phyloP scores from a whole-genome alignment of 768 basidiomycete species.

The Candolleomyces efflorescens region DNA sequence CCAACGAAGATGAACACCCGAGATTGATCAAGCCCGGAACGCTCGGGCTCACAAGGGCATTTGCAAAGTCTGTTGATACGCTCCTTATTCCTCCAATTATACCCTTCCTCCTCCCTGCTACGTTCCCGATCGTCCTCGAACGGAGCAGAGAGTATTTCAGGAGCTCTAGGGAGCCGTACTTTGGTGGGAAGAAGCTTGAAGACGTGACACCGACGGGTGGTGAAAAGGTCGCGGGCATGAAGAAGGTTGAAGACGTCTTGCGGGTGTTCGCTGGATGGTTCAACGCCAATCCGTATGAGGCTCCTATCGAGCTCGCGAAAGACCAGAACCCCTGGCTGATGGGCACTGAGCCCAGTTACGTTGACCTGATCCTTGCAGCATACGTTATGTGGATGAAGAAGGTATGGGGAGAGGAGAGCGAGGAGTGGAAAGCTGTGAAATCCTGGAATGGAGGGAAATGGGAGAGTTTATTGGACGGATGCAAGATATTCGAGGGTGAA shows the following conservation, averaged over 20 bases:
- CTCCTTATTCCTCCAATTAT: background rate
- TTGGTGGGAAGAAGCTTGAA: background rate
- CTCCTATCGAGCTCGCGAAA: background rate
- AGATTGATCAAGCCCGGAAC: background rate
- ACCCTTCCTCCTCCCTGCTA: background rate
- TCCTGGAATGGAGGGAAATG: slow-evolving; percentile 18
- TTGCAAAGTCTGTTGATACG: background rate
- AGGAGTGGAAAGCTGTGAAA: slow-evolving; percentile 15
- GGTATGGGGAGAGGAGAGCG: slow-evolving; percentile 14
- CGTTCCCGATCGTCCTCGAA: background rate
- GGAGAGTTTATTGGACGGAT: slow-evolving; percentile 8
- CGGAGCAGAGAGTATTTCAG: slow-evolving; percentile 1
- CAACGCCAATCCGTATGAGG: background rate
- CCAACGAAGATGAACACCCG: slow-evolving; percentile 7
- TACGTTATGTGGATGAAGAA: slow-evolving; percentile 6
- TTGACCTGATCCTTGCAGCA: slow-evolving; percentile 8
- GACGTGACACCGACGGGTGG: background rate
- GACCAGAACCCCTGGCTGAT: background rate
- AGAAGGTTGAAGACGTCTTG: background rate
- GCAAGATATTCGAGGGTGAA: background rate
- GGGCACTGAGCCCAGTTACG: slow-evolving; percentile 5
- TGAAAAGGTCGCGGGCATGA: background rate
- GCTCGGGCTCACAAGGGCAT: background rate
- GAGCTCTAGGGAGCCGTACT: background rate
- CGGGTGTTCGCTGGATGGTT: background rate